Evolutionary conservation across 2,329 filamentous ascomycete species (phyloP).

Genomic region (Triangularia setosa): DNA sequence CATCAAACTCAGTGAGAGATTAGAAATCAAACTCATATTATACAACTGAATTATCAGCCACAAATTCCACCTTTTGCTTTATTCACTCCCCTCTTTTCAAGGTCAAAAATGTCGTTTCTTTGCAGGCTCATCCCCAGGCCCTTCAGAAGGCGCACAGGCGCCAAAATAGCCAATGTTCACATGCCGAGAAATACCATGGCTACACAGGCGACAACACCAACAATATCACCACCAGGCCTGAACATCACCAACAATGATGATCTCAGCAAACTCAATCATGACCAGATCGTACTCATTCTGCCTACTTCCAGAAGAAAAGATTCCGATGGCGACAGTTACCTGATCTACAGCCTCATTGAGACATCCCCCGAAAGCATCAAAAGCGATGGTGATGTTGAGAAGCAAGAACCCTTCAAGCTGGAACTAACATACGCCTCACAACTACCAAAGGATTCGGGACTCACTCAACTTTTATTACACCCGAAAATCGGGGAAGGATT

Average conservation of each 20-base stretch:
- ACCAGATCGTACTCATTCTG: conserved; percentile 27
- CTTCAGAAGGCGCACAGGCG: conserved; percentile 2
- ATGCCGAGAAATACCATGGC: conserved; percentile 10
- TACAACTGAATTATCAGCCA: neutral
- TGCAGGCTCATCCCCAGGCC: neutral
- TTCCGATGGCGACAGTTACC: conserved; percentile 12
- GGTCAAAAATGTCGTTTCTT: conserved; percentile 3
- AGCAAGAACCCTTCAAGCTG: conserved; percentile 21
- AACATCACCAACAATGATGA: neutral
- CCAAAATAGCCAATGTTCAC: conserved; percentile 2
- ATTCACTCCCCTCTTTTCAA: neutral
- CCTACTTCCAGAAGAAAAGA: neutral
- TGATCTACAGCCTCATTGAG: conserved; percentile 20
- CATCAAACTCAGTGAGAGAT: neutral
- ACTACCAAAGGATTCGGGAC: conserved; percentile 32
- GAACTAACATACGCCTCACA: conserved; percentile 20
- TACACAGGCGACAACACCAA: neutral
- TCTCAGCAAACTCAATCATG: conserved; percentile 9
- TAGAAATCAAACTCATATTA: neutral
- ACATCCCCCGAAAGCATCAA: conserved; percentile 3
- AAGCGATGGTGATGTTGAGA: neutral
- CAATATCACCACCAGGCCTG: conserved; percentile 1
- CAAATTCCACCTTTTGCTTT: neutral
- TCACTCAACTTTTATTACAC: conserved; percentile 35
- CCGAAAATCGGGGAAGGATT: conserved; percentile 21